Base-by-base conservation (phyloP, 345 rosid species). In the Rubroshorea leprosula region DNA sequence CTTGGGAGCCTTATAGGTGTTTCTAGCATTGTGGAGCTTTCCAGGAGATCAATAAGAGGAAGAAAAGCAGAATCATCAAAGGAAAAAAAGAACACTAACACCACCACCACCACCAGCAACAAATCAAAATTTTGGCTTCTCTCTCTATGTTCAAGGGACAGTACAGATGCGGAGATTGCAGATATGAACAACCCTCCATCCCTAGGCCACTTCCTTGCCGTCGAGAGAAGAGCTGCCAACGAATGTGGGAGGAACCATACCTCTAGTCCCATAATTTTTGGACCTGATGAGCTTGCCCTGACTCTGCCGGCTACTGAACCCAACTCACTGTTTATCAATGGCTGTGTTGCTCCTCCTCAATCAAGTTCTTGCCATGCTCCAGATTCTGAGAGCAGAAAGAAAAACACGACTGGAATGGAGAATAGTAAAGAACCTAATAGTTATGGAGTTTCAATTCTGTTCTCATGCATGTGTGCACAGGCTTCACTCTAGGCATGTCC, bases 1-100 rank as follows among this genome's bases (percentile, higher is more conserved):
- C 69, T 85, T 0, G 88, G 92, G 47, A 82, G 83, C 69, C 82
- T 85, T 0, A 78, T 85, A 1, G 92, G 92, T 0, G 83, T 68
- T 52, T 72, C 84, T 1, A 76, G 58, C 73, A 70, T 78, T 41
- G 35, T 79, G 27, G 83, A 81, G 49, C 73, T 81, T 27, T 77
- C 87, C 0, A 72, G 74, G 35, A 78, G 80, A 76, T 78, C 88
- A 26, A 19, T 72, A 20, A 74, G 74, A 48, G 68, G 66, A 49
- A 77, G 74, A 43, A 76, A 68, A 72, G 44, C 57, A 0, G 78
- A 66, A 67, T 52, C 64, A 55, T 17, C 21, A 41, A 35, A 15
- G 45, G 64, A 62, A 19, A 48, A 66, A 43, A 62, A 70, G 20
- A 75, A 56, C 70, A 62, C 49, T 24, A 38, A 31, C 41, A 35